Conservation (phyloP, 2,329 filamentous ascomycete genomes). For the Aspergillus unguis region DNA sequence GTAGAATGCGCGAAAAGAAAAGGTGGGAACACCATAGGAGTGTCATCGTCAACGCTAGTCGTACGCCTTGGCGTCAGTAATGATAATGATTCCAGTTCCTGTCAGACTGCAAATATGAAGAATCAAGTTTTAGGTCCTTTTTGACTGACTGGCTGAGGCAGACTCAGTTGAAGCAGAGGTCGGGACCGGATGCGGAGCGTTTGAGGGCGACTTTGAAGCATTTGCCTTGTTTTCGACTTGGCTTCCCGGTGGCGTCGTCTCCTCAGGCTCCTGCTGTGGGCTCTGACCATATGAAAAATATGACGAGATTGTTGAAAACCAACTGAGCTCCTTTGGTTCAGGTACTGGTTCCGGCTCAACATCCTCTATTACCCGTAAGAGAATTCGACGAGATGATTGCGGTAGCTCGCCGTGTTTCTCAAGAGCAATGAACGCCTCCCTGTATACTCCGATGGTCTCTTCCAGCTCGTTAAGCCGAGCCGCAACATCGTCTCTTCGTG, state of each 20-base stretch:
- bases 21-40: too few species aligned
- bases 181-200: background rate
- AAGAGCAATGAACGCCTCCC: constrained; percentile 41
- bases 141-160: background rate
- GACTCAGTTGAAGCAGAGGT: background rate
- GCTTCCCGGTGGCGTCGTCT: constrained; percentile 7
- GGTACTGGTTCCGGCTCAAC: constrained; percentile 27
- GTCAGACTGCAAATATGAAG: background rate
- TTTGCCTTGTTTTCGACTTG: constrained; percentile 4
- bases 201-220: background rate
- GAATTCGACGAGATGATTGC: constrained; percentile 31
- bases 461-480: constrained; percentile 59
- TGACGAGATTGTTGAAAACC: constrained; percentile 34
- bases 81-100: too few species aligned
- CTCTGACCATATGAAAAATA: constrained; percentile 29
- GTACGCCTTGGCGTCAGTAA: too few species aligned
- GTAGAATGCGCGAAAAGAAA: too few species aligned
- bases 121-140: constrained; percentile 3
- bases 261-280: constrained; percentile 13
- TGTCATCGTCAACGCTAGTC: too few species aligned
- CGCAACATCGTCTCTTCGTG: constrained; percentile 57
- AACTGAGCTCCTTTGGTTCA: constrained; percentile 27
- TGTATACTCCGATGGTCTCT: constrained; percentile 43
- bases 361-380: constrained; percentile 43
- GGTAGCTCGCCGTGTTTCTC: constrained; percentile 39